Conservation (phyloP, 1,284 basidiomycete genomes). For the Peniophora sp. region DNA sequence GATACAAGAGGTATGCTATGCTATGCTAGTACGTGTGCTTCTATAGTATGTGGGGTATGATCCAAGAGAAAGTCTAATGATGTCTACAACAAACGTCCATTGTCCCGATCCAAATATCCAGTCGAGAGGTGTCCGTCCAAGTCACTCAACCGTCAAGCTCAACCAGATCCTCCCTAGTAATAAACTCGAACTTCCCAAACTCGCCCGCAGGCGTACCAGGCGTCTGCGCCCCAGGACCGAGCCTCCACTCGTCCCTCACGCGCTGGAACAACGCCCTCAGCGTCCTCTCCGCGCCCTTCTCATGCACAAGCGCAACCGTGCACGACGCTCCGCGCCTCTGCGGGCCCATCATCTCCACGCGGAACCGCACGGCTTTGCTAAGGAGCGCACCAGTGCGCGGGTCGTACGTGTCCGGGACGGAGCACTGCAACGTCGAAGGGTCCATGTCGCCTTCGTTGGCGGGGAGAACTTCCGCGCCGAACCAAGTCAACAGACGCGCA, state of each 20-base stretch:
- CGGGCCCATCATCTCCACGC: conserved; percentile 47
- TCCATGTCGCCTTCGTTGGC: conserved; percentile 21
- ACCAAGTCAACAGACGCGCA: conserved; percentile 54
- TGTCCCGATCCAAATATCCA: not conserved
- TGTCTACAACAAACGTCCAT: not conserved
- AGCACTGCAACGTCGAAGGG: conserved; percentile 45
- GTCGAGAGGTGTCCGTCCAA: not conserved
- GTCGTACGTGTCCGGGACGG: conserved; percentile 49
- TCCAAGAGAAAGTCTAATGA: not conserved
- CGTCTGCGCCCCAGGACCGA: conserved; percentile 25
- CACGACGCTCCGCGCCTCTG: conserved; percentile 9
- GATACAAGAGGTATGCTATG: no score
- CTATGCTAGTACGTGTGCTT: no score
- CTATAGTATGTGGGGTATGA: no score
- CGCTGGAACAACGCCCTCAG: conserved; percentile 71
- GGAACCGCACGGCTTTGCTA: conserved; percentile 52
- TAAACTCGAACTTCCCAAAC: not conserved
- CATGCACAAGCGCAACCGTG: conserved; percentile 59
- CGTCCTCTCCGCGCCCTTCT: conserved; percentile 81
- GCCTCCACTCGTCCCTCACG: conserved; percentile 59
- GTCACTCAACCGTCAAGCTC: not conserved
- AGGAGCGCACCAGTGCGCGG: conserved; percentile 31
- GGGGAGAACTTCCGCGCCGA: conserved; percentile 53
- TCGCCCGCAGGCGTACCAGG: conserved; percentile 12
- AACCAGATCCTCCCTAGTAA: not conserved